Percentiles rank a stretch among this genome's conserved stretches.
Conservation (phyloP, 768 basidiomycete species). For the Phlegmacium glaucopus region DNA sequence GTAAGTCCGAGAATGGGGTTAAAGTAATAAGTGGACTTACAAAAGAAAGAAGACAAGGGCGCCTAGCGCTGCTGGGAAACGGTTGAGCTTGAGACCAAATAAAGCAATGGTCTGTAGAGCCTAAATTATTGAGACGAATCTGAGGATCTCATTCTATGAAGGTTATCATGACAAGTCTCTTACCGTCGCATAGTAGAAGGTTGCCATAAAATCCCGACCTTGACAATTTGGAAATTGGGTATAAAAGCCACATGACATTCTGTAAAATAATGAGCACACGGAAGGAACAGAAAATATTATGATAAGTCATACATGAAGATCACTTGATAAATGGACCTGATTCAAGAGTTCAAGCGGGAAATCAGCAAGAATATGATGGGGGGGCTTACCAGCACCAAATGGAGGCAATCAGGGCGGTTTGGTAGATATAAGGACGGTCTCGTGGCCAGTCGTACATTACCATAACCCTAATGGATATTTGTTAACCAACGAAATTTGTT, state of each 20-base stretch:
- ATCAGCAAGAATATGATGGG: background rate
- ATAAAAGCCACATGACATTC: slow-evolving; percentile 42
- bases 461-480: slow-evolving; percentile 37
- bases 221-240: slow-evolving; percentile 26
- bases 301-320: slow-evolving; percentile 47
- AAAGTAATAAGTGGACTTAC: slow-evolving; percentile 24
- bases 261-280: slow-evolving; percentile 8
- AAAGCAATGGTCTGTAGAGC: slow-evolving; percentile 65
- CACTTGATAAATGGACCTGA: slow-evolving; percentile 58
- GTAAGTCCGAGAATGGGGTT: background rate
- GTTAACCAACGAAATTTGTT: background rate
- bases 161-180: slow-evolving; percentile 5
- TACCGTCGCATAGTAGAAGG: slow-evolving; percentile 48
- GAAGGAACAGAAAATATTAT: slow-evolving; percentile 6
- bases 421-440: slow-evolving; percentile 55
- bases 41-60: slow-evolving; percentile 51
- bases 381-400: slow-evolving; percentile 62
- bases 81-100: slow-evolving; percentile 66
- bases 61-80: slow-evolving; percentile 63
- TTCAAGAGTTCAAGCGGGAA: slow-evolving; percentile 9
- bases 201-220: slow-evolving; percentile 42
- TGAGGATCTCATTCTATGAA: background rate
- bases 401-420: slow-evolving; percentile 52
- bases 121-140: slow-evolving; percentile 12
- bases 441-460: slow-evolving; percentile 73